phyloP scores from a whole-genome alignment of 2,329 filamentous ascomycete species.

The Rhynchosporium agropyri region DNA sequence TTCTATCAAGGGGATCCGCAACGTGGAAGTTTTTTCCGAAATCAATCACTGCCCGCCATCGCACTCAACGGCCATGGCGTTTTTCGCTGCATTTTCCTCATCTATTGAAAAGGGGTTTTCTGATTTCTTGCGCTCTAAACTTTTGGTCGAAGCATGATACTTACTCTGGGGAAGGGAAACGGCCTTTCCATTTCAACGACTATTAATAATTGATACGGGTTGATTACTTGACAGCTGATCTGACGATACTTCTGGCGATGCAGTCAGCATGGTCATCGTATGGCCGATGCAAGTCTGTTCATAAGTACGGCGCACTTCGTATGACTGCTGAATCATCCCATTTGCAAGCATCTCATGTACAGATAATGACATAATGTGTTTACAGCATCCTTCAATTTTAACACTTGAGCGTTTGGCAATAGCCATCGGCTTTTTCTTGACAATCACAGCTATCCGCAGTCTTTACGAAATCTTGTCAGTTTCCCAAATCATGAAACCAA shows the following conservation, averaged over 20 bases:
- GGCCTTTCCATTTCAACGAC: neutral
- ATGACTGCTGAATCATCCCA: slow-evolving; percentile 10
- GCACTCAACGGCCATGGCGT: slow-evolving; percentile 55
- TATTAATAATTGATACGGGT: neutral
- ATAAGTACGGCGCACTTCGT: neutral
- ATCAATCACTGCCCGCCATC: slow-evolving; percentile 57
- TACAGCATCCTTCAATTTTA: neutral
- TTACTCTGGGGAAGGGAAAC: neutral
- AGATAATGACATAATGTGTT: neutral
- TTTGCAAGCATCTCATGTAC: slow-evolving; percentile 4
- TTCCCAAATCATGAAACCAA: neutral
- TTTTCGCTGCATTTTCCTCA: slow-evolving; percentile 61
- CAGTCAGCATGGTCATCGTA: slow-evolving; percentile 1
- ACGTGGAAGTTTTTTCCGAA: slow-evolving; percentile 55
- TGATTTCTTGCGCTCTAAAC: slow-evolving; percentile 51
- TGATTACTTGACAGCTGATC: too few species aligned
- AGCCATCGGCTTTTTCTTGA: neutral
- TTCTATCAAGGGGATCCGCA: slow-evolving; percentile 51
- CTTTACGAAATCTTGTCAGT: too few species aligned
- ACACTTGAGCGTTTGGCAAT: neutral
- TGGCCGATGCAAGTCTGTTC: slow-evolving; percentile 12
- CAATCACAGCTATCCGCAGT: neutral
- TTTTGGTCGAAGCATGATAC: slow-evolving; percentile 37
- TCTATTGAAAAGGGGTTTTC: slow-evolving; percentile 60
- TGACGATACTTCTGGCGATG: neutral